phyloP scores from a whole-genome alignment of 2,329 filamentous ascomycete species.

The Paecilomyces niveus region DNA sequence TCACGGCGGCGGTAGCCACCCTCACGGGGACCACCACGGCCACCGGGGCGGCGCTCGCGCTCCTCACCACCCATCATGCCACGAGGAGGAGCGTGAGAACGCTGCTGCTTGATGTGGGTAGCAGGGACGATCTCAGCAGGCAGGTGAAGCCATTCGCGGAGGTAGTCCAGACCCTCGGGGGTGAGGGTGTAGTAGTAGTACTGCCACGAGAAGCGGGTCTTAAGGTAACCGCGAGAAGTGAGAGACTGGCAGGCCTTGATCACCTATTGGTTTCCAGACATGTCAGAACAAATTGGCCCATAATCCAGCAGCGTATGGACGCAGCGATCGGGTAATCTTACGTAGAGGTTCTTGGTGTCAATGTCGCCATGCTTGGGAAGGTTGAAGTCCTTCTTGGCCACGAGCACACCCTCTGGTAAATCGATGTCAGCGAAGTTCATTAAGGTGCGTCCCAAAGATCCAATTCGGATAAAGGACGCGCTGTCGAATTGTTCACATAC shows the following conservation, averaged over 20 bases:
- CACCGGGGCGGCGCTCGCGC: conserved; percentile 74
- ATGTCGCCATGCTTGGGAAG: conserved; percentile 95
- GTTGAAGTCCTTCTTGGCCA: conserved; percentile 99
- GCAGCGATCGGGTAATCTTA: conserved; percentile 26
- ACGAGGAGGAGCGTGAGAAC: conserved; percentile 93
- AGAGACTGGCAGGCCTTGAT: conserved; percentile 99
- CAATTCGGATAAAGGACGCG: conserved; percentile 10
- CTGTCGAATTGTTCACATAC: conserved; percentile 40
- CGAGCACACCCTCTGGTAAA: conserved; percentile 66
- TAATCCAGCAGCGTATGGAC: not conserved
- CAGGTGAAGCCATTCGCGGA: conserved; percentile 99
- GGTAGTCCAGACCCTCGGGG: conserved; percentile 99
- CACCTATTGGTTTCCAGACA: conserved; percentile 43
- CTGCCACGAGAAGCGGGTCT: conserved; percentile 99
- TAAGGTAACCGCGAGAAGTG: conserved; percentile 95
- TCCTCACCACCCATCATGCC: conserved; percentile 93
- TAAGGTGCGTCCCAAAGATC: not conserved
- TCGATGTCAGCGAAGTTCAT: conserved; percentile 8
- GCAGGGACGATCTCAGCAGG: conserved; percentile 98
- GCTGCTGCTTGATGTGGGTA: conserved; percentile 99
- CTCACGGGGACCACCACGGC: conserved; percentile 70
- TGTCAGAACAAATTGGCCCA: conserved; percentile 6
- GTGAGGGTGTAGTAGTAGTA: conserved; percentile 99
- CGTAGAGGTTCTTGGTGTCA: conserved; percentile 99
- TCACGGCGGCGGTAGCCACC: conserved; percentile 86